Conservation (phyloP, 441 rosid genomes). For the Isatis lusitanica region DNA sequence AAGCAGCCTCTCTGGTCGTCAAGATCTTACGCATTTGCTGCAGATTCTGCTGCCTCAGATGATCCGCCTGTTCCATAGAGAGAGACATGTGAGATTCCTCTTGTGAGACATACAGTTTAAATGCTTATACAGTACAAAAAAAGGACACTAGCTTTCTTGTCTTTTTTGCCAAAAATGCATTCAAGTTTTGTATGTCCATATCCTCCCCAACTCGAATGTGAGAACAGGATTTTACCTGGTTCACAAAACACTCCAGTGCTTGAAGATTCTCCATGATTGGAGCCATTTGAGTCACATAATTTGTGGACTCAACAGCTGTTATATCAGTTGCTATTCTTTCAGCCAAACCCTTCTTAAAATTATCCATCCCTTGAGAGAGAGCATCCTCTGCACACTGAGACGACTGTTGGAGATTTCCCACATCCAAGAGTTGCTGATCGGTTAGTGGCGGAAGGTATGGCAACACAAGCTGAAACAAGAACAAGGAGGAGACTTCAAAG, state of each 20-base stretch:
- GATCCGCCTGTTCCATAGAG: slow-evolving; percentile 66
- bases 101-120: background rate
- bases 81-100: background rate
- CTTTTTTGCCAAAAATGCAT: background rate
- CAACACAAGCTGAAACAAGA: slow-evolving; percentile 52
- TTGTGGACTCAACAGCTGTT: slow-evolving; percentile 31
- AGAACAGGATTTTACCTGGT: slow-evolving; percentile 50
- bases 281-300: slow-evolving; percentile 45
- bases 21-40: slow-evolving; percentile 65
- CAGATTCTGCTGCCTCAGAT: slow-evolving; percentile 68
- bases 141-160: background rate
- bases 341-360: slow-evolving; percentile 67
- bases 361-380: slow-evolving; percentile 83
- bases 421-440: slow-evolving; percentile 54
- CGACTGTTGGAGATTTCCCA: slow-evolving; percentile 63
- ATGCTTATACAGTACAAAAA: background rate
- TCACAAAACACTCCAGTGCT: slow-evolving; percentile 67
- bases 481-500: slow-evolving; percentile 31
- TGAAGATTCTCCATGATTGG: slow-evolving; percentile 59
- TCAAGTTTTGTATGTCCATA: background rate
- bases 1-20: slow-evolving; percentile 74
- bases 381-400: slow-evolving; percentile 94
- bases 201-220: background rate
- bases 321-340: slow-evolving; percentile 50
- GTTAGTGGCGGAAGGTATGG: slow-evolving; percentile 68